phyloP scores from a whole-genome alignment of 371 early-diverging fungal species.

The Chytridium lagenaria region DNA sequence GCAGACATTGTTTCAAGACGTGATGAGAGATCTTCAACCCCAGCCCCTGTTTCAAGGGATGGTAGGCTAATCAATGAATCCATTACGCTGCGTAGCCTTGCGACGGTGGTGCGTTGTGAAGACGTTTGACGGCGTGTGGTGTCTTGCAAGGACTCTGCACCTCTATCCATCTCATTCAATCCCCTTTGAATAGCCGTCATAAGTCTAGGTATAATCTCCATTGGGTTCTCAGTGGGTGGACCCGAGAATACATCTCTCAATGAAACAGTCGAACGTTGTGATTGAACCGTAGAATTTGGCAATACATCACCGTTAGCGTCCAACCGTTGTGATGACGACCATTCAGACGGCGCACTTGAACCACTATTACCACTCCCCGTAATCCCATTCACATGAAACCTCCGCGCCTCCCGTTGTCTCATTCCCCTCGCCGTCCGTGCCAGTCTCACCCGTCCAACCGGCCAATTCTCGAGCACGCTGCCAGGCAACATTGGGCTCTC shows the following conservation, averaged over 20 bases:
- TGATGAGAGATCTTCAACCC: not conserved
- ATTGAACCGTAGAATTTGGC: not conserved
- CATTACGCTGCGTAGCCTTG: not conserved
- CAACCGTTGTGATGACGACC: not conserved
- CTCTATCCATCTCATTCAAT: not conserved
- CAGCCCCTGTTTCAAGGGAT: not conserved
- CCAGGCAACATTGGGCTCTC: not conserved
- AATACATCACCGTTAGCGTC: not conserved
- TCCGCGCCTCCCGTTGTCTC: not conserved
- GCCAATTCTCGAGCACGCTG: not conserved
- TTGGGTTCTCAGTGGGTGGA: not conserved
- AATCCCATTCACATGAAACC: not conserved
- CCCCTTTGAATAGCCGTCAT: constrained; percentile 2
- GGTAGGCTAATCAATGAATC: not conserved
- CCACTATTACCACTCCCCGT: no score
- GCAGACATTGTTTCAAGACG: not conserved
- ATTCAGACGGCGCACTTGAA: no score
- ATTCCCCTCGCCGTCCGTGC: not conserved
- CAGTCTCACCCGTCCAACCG: not conserved
- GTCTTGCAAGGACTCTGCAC: not conserved
- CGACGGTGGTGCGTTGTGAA: not conserved
- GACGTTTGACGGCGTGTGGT: not conserved
- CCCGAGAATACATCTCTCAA: not conserved
- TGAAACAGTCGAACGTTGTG: not conserved
- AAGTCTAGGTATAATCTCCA: not conserved